Percentiles rank a stretch among this genome's conserved stretches.
These are phyloP conservation scores for Mycocalia duriaeana DNA, from an alignment of 1,284 basidiomycete species.

Conservation along the genomic window DNA sequence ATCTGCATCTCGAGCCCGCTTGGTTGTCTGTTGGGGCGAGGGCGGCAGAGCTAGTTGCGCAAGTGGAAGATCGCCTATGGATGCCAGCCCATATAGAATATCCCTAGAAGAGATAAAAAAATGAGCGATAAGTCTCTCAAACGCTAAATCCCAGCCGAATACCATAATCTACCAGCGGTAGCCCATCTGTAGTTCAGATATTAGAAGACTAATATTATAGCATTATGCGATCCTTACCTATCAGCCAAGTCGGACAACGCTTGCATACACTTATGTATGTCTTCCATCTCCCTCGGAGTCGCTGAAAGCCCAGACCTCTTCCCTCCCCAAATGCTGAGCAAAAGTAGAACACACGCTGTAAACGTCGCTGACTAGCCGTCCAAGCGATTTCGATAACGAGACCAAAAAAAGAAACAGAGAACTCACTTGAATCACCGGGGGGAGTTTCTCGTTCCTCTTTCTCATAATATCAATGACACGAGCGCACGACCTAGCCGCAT, in stretches of 20 bases:
- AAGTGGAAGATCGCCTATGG: constrained; percentile 60
- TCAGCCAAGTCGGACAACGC: constrained; percentile 51
- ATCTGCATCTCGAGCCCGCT: constrained; percentile 59
- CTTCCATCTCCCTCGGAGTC: constrained; percentile 61
- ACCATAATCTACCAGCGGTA: constrained; percentile 28
- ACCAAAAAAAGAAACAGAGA: not conserved
- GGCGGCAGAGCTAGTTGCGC: too few species aligned
- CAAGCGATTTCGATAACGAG: constrained; percentile 6
- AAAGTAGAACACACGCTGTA: constrained; percentile 61
- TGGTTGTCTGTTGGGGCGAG: constrained; percentile 43
- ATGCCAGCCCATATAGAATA: constrained; percentile 63
- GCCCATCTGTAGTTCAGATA: constrained; percentile 9
- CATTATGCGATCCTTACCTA: constrained; percentile 23
- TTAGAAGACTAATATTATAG: constrained; percentile 2
- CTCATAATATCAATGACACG: constrained; percentile 62
- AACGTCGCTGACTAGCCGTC: constrained; percentile 50
- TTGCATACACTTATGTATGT: constrained; percentile 68
- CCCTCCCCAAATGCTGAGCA: constrained; percentile 73
- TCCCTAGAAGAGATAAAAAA: constrained; percentile 40
- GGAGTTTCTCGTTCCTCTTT: constrained; percentile 24
- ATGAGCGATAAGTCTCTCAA: not conserved
- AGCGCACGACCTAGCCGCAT: constrained; percentile 75
- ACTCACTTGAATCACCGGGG: constrained; percentile 38
- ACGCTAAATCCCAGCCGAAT: constrained; percentile 1
- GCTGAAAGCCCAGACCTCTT: constrained; percentile 51